Evolutionary conservation across 1,284 basidiomycete species (phyloP).

Genomic region (Gomphus sp.): DNA sequence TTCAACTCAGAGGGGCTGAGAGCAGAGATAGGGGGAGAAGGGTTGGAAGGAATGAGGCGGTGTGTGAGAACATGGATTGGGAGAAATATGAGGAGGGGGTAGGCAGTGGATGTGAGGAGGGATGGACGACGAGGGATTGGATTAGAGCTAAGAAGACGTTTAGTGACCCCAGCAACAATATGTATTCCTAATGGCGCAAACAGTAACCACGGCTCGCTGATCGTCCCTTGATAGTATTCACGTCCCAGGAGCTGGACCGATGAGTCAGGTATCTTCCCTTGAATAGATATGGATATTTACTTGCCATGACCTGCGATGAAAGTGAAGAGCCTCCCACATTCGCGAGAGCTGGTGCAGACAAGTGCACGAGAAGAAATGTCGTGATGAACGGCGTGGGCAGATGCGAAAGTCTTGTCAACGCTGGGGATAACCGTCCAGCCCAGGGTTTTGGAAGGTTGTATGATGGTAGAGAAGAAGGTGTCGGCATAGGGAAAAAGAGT

Average conservation of each 20-base stretch:
- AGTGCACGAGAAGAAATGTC: constrained; percentile 55
- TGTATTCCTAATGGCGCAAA: constrained; percentile 52
- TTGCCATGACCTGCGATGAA: constrained; percentile 62
- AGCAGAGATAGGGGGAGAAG: constrained; percentile 36
- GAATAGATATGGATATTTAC: constrained; percentile 12
- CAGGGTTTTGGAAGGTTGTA: not conserved
- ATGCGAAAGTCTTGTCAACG: constrained; percentile 42
- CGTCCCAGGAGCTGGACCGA: constrained; percentile 53
- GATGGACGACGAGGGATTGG: constrained; percentile 25
- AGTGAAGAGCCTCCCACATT: constrained; percentile 56
- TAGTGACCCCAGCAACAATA: constrained; percentile 41
- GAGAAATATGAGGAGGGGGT: constrained; percentile 42
- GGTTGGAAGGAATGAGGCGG: constrained; percentile 39
- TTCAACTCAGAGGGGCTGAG: constrained; percentile 67
- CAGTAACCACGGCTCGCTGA: constrained; percentile 56
- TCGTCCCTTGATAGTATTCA: constrained; percentile 67
- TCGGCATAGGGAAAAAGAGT: not conserved
- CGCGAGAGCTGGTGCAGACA: constrained; percentile 58
- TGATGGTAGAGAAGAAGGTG: not conserved
- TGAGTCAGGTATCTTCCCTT: not conserved
- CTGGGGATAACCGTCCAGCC: not conserved
- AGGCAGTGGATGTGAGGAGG: constrained; percentile 46
- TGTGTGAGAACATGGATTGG: constrained; percentile 59
- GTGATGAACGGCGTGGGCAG: constrained; percentile 52
- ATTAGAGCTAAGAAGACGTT: constrained; percentile 35